Evolutionary conservation across 176 grass and related monocot genomes (phyloP).

Genomic region (Juncus effusus): DNA sequence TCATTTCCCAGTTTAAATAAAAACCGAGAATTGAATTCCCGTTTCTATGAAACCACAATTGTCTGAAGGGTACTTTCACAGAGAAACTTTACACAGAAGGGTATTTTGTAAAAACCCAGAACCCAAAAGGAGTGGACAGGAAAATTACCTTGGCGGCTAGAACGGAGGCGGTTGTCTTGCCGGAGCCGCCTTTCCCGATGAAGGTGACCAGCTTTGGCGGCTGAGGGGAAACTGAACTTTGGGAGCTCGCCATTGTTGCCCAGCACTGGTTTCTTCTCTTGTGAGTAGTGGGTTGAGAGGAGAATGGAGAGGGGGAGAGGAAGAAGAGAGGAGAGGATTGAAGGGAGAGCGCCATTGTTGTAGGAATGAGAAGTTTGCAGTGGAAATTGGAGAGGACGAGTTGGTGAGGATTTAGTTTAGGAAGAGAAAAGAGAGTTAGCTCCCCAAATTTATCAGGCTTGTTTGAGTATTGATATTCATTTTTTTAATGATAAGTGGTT

Average conservation of each 20-base stretch:
- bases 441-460: too few relatives aligned
- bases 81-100: too few relatives aligned
- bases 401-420: too few relatives aligned
- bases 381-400: too few relatives aligned
- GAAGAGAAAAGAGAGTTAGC: too few relatives aligned
- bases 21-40: too few relatives aligned
- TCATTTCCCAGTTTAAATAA: neutral
- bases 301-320: slow-evolving; percentile 10
- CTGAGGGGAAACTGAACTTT: neutral
- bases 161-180: slow-evolving; percentile 80
- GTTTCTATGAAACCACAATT: too few relatives aligned
- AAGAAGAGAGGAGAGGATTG: neutral
- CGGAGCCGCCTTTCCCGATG: slow-evolving; percentile 77
- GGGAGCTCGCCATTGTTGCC: slow-evolving; percentile 19
- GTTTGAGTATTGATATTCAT: too few relatives aligned
- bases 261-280: neutral
- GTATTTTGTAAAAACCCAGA: neutral
- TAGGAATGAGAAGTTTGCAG: neutral
- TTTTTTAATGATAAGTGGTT: too few relatives aligned
- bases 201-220: slow-evolving; percentile 81
- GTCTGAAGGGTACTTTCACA: too few relatives aligned
- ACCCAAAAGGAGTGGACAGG: neutral
- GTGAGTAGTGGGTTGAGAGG: slow-evolving; percentile 1
- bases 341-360: neutral
- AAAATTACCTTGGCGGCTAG: slow-evolving; percentile 56